These are phyloP conservation scores for Talaromyces ruber DNA, from an alignment of 495 filamentous ascomycete genomes.

Conservation along the genomic window DNA sequence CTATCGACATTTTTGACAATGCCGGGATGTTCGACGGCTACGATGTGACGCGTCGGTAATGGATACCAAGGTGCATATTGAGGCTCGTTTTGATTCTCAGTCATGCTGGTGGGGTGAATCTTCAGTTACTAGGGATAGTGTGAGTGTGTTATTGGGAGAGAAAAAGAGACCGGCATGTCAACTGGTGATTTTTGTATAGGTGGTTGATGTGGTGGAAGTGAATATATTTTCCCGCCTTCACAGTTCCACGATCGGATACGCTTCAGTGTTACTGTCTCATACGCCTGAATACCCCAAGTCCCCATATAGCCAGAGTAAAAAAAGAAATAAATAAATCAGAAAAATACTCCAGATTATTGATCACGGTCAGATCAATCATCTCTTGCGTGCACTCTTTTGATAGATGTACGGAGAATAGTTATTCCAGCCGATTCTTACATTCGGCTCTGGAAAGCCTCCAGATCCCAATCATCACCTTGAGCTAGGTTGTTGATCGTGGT, in stretches of 20 bases:
- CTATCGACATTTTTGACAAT: conserved; percentile 76
- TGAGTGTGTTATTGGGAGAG: neutral
- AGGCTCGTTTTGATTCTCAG: neutral
- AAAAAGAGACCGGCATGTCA: neutral
- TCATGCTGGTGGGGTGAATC: neutral
- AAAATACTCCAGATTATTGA: neutral
- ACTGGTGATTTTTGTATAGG: neutral
- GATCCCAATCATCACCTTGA: neutral
- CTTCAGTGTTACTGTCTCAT: too few species aligned
- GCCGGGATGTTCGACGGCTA: conserved; percentile 82
- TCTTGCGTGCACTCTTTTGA: neutral
- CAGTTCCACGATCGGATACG: too few species aligned
- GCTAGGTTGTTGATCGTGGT: neutral
- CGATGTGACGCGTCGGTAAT: conserved; percentile 55
- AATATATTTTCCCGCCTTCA: too few species aligned
- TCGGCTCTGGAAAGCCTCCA: too few species aligned
- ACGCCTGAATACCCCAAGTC: too few species aligned
- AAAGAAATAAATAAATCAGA: neutral
- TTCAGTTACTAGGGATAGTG: neutral
- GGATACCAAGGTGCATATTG: conserved; percentile 41
- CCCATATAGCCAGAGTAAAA: too few species aligned
- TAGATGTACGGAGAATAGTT: neutral
- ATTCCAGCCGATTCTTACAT: neutral
- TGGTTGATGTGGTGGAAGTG: neutral
- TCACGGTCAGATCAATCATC: neutral